Base-by-base conservation (phyloP, 1,139 yeast species). In the Nakaseomyces uthaithaninus region DNA sequence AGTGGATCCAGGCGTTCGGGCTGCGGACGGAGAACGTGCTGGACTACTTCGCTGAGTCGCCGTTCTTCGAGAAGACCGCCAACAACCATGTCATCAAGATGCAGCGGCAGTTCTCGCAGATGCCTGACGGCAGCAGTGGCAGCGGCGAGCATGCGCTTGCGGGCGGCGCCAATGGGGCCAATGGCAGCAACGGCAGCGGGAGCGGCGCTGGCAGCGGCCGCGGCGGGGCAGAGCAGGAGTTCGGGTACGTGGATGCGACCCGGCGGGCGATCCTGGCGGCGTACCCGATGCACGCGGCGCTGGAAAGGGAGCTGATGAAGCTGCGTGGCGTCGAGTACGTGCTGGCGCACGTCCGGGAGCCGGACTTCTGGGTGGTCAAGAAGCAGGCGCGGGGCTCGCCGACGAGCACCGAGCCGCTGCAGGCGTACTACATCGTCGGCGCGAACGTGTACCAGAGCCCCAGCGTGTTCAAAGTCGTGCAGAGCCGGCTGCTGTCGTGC, bases 401-500 rank as follows among this genome's bases (percentile, higher is more conserved):
- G 3, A 24, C 34, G 10, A 71, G 69, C 20, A 74, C 74, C 0
- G 66, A 71, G 31, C 71, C 78, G 1, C 55, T 85, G 10, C 71
- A 79, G 4, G 93, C 86, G 51, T 91, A 83, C 63, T 89, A 85
- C 60, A 80, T 89, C 34, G 77, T 87, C 28, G 95, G 95, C 3
- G 94, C 95, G 19, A 87, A 86, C 54, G 82, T 91, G 3, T 91
- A 89, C 64, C 93, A 85, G 75, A 83, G 96, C 0, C 97, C 97
- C 0, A 59, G 71, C 3, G 67, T 76, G 2, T 71, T 72, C 48
- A 68, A 75, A 12, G 67, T 80, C 4, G 63, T 80, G 2, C 69
- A 75, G 12, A 74, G 79, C 38, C 62, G 87, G 40, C 54, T 79
- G 40, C 60, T 75, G 44, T 52, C 60, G 6, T 49, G 60, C 4